A percentile compares a stretch with the other conserved stretches of the same genome.
phyloP scores from a whole-genome alignment of 2,329 filamentous ascomycete species.

The Elsinoe perseae region DNA sequence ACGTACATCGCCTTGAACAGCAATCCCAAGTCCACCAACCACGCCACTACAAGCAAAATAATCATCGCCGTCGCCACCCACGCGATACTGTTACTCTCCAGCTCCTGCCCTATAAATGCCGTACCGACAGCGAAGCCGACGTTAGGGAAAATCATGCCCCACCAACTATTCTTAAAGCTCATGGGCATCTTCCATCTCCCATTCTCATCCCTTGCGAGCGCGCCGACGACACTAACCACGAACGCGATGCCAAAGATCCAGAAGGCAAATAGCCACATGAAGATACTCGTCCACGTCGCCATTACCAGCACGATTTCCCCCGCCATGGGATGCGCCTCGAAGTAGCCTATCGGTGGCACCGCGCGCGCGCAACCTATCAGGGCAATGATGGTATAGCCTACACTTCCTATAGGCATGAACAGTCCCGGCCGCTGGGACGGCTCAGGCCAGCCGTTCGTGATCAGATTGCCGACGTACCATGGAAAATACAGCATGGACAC shows the following conservation, averaged over 20 bases:
- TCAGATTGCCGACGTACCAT: constrained; percentile 35
- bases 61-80: constrained; percentile 51
- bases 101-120: constrained; percentile 45
- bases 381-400: constrained; percentile 24
- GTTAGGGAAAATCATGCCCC: constrained; percentile 60
- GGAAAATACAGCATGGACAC: constrained; percentile 40
- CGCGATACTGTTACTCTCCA: constrained; percentile 46
- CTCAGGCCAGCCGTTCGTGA: constrained; percentile 37
- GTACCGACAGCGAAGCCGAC: constrained; percentile 55
- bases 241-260: constrained; percentile 36
- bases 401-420: constrained; percentile 46
- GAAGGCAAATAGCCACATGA: constrained; percentile 43
- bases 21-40: constrained; percentile 42
- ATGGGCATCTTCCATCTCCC: not conserved
- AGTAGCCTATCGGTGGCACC: constrained; percentile 22
- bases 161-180: constrained; percentile 24
- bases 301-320: constrained; percentile 22
- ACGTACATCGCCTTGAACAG: not conserved
- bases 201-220: not conserved
- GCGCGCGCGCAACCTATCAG: constrained; percentile 23
- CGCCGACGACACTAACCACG: constrained; percentile 19
- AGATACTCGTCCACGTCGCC: constrained; percentile 31
- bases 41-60: constrained; percentile 47
- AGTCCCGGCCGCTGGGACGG: constrained; percentile 38
- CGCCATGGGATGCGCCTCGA: constrained; percentile 20